A percentile compares a stretch with the other conserved stretches of the same genome.
phyloP scores from a whole-genome alignment of 495 filamentous ascomycete genomes.

The Pseudomonodictys pantanalensis region DNA sequence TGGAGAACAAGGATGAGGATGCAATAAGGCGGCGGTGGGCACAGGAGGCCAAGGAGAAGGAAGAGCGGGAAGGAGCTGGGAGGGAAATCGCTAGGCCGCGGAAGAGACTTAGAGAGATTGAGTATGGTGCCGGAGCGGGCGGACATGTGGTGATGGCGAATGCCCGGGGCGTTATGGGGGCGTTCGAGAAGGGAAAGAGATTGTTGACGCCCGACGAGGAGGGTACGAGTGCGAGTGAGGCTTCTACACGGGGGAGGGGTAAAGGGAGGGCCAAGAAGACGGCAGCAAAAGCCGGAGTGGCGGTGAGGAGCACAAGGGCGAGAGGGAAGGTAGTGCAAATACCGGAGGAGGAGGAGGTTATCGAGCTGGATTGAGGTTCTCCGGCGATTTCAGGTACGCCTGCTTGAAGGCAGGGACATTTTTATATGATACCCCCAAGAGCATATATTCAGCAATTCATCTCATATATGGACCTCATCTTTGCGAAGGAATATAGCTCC shows the following conservation, averaged over 20 bases:
- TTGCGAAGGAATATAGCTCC: too few species aligned
- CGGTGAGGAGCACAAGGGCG: background rate
- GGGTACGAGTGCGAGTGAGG: background rate
- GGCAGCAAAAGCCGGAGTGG: background rate
- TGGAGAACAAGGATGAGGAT: slow-evolving; percentile 52
- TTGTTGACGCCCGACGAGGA: slow-evolving; percentile 3
- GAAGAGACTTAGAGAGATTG: slow-evolving; percentile 22
- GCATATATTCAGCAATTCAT: too few species aligned
- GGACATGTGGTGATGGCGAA: too few species aligned
- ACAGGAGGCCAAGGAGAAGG: slow-evolving; percentile 34
- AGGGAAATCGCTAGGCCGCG: slow-evolving; percentile 2
- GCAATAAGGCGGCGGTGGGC: slow-evolving; percentile 45
- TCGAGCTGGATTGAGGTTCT: slow-evolving; percentile 16
- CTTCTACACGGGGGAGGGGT: background rate
- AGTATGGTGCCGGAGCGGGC: slow-evolving; percentile 1
- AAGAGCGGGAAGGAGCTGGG: slow-evolving; percentile 8
- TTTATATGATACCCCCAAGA: slow-evolving; percentile 12
- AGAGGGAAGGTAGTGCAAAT: slow-evolving; percentile 11
- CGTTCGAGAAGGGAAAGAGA: background rate
- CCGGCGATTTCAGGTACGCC: too few species aligned
- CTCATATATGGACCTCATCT: too few species aligned
- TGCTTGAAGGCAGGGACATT: too few species aligned
- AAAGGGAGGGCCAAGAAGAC: background rate
- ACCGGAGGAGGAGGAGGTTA: slow-evolving; percentile 13
- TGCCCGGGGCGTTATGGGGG: background rate